Percentiles rank a stretch among this genome's conserved stretches.
These are phyloP conservation scores for Lasiosphaeriaceae sp. DNA, from an alignment of 495 filamentous ascomycete species.

Conservation along the genomic window DNA sequence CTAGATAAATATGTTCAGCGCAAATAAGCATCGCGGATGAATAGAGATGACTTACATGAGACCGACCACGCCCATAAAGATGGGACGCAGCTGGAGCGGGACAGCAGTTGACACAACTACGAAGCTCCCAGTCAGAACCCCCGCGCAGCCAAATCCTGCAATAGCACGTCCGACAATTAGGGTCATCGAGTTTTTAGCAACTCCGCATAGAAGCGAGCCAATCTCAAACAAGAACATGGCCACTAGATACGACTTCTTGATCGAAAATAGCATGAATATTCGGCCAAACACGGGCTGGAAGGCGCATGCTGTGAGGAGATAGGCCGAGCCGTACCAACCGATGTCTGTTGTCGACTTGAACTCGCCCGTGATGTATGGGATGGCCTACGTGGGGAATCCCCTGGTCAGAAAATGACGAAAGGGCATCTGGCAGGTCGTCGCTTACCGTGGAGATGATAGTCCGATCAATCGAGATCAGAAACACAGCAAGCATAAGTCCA, in stretches of 20 bases:
- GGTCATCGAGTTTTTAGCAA: conserved; percentile 45
- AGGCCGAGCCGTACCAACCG: conserved; percentile 55
- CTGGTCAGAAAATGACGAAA: conserved; percentile 4
- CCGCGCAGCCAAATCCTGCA: conserved; percentile 48
- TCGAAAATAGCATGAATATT: conserved; percentile 44
- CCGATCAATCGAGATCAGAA: conserved; percentile 39
- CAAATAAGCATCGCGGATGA: conserved; percentile 36
- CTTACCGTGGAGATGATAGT: conserved; percentile 43
- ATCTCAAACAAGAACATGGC: conserved; percentile 45
- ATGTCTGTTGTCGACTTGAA: conserved; percentile 46
- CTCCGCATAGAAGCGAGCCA: conserved; percentile 55
- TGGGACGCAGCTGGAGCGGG: conserved; percentile 39
- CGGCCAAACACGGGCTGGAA: conserved; percentile 49
- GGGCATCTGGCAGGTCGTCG: background rate
- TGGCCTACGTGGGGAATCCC: conserved; percentile 14
- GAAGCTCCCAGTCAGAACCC: conserved; percentile 37
- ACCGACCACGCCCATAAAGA: conserved; percentile 36
- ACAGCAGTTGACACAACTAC: conserved; percentile 52
- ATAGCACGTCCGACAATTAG: conserved; percentile 58
- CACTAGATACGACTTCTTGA: conserved; percentile 40
- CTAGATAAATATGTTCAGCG: conserved; percentile 27
- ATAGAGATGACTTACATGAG: conserved; percentile 20
- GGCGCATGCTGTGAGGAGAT: conserved; percentile 44
- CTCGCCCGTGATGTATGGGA: conserved; percentile 39
- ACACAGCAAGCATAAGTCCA: conserved; percentile 36